Evolutionary conservation across 148 eudicot genomes (phyloP).

Genomic region (Camellia sinensis): DNA sequence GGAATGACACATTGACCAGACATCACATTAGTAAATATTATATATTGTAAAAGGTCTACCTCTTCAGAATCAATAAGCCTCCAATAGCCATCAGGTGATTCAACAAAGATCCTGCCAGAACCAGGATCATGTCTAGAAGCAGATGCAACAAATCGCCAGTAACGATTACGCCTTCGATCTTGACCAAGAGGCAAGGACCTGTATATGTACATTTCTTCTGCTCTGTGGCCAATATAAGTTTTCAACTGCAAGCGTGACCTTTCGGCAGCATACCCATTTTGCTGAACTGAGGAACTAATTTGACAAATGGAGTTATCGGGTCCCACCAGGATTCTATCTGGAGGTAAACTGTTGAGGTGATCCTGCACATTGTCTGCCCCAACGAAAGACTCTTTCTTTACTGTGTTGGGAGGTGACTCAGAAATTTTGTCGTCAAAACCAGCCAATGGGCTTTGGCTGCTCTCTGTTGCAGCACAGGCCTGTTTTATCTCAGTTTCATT

Average conservation of each 20-base stretch:
- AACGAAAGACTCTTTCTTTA: slow-evolving; percentile 31
- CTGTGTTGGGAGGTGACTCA: slow-evolving; percentile 21
- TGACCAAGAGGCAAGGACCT: slow-evolving; percentile 61
- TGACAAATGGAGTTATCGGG: slow-evolving; percentile 29
- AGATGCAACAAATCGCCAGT: slow-evolving; percentile 60
- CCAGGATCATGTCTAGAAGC: slow-evolving; percentile 52
- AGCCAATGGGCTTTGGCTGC: slow-evolving; percentile 32
- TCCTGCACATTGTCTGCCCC: slow-evolving; percentile 24
- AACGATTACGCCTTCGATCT: slow-evolving; percentile 59
- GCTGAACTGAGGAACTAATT: slow-evolving; percentile 27
- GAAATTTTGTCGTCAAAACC: slow-evolving; percentile 23
- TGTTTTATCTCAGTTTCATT: slow-evolving; percentile 20
- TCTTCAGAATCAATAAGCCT: slow-evolving; percentile 48
- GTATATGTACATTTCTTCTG: slow-evolving; percentile 53
- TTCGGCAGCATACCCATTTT: slow-evolving; percentile 42
- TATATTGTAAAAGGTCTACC: slow-evolving; percentile 24
- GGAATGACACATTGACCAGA: not conserved
- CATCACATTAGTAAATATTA: no score
- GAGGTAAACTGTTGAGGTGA: not conserved
- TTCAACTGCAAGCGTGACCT: slow-evolving; percentile 51
- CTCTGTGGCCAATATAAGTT: slow-evolving; percentile 50
- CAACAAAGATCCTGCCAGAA: slow-evolving; percentile 60
- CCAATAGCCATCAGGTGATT: slow-evolving; percentile 50
- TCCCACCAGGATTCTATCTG: slow-evolving; percentile 14
- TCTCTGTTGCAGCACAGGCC: slow-evolving; percentile 23